These are phyloP conservation scores for Lyophyllum semitale DNA, from an alignment of 768 basidiomycete species.

Conservation along the genomic window DNA sequence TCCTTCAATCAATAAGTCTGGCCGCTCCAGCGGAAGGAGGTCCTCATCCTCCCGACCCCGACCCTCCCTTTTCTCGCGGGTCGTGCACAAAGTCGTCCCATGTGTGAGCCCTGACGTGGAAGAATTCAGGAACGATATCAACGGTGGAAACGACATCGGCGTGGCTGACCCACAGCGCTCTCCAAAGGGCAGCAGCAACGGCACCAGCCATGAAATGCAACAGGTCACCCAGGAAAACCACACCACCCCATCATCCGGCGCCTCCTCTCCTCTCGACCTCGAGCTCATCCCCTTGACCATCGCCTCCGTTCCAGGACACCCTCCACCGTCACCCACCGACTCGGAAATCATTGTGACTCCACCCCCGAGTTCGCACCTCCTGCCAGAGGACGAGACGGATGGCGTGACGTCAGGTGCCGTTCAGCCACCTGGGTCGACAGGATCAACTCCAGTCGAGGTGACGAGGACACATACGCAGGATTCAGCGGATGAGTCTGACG, in stretches of 20 bases:
- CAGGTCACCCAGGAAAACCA: constrained; percentile 8
- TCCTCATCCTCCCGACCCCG: constrained; percentile 11
- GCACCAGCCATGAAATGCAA: constrained; percentile 16
- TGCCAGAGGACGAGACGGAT: constrained; percentile 74
- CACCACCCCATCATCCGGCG: constrained; percentile 11
- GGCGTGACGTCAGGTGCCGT: constrained; percentile 88
- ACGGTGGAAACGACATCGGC: constrained; percentile 14
- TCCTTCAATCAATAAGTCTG: constrained; percentile 33
- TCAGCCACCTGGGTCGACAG: constrained; percentile 85
- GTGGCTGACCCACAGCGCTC: constrained; percentile 10
- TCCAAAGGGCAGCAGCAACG: constrained; percentile 1
- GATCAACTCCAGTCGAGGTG: constrained; percentile 33
- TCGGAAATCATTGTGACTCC: constrained; percentile 37
- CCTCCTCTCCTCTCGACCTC: constrained; percentile 2
- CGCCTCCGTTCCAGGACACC: constrained; percentile 22
- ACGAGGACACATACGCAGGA: constrained; percentile 40
- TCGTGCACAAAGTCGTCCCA: constrained; percentile 37
- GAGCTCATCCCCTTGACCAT: constrained; percentile 15
- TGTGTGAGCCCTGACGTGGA: constrained; percentile 30
- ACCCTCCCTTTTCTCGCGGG: constrained; percentile 32
- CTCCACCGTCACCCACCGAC: constrained; percentile 27
- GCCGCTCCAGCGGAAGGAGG: constrained; percentile 2
- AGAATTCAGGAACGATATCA: constrained; percentile 14
- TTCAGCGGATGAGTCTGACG: constrained; percentile 59
- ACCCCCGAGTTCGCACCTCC: constrained; percentile 33